Percentiles rank a stretch among this genome's conserved stretches.
Evolutionary conservation across 2,329 filamentous ascomycete species (phyloP).

Genomic region (Colletotrichum sp.): DNA sequence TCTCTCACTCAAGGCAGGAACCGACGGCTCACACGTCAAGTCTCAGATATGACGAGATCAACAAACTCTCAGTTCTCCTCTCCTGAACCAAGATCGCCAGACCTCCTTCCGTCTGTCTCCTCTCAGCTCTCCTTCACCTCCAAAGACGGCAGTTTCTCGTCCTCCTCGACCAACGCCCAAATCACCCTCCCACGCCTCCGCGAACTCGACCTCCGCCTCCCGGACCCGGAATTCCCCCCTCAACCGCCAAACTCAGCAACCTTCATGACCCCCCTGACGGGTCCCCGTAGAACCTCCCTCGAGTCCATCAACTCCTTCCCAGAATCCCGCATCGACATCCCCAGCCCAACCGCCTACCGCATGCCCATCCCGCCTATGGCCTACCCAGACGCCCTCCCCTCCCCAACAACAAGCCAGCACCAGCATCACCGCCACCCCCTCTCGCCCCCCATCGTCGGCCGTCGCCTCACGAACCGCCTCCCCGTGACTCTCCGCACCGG

Average conservation of each 20-base stretch:
- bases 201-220: slow-evolving; percentile 19
- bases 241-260: background rate
- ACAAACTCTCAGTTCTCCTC: slow-evolving; percentile 18
- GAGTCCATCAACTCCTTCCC: slow-evolving; percentile 16
- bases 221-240: slow-evolving; percentile 10
- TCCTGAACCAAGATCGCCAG: slow-evolving; percentile 10
- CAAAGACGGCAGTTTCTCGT: background rate
- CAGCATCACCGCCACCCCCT: background rate
- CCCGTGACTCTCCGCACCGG: slow-evolving; percentile 7
- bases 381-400: slow-evolving; percentile 19
- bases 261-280: slow-evolving; percentile 7
- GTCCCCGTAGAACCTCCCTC: slow-evolving; percentile 3
- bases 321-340: slow-evolving; percentile 6
- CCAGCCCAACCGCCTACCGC: slow-evolving; percentile 13
- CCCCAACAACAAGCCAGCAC: background rate
- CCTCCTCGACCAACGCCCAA: background rate
- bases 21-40: background rate
- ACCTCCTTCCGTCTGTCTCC: slow-evolving; percentile 13
- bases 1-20: background rate
- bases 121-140: background rate
- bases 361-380: slow-evolving; percentile 17
- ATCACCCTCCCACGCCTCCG: slow-evolving; percentile 21
- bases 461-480: slow-evolving; percentile 7
- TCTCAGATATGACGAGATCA: slow-evolving; percentile 16
- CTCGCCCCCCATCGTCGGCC: background rate